phyloP scores from a whole-genome alignment of 768 basidiomycete species.

The Leucosporidium scottii region DNA sequence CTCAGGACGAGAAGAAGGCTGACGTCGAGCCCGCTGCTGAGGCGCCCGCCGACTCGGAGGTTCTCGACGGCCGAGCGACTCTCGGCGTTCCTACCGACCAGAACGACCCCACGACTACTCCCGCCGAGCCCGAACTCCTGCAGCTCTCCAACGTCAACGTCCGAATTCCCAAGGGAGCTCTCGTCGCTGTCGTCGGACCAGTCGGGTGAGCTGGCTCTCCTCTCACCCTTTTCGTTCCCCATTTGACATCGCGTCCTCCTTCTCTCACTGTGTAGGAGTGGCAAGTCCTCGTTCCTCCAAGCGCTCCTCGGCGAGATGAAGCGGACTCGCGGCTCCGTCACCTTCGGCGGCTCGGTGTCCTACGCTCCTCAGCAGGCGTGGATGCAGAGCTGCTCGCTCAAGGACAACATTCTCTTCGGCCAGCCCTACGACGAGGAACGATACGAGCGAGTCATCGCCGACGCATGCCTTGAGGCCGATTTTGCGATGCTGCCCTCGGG shows the following conservation, averaged over 20 bases:
- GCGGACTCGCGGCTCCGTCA: constrained; percentile 56
- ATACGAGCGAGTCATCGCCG: constrained; percentile 24
- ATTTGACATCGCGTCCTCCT: no score
- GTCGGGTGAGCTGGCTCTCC: constrained; percentile 45
- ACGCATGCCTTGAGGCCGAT: constrained; percentile 9
- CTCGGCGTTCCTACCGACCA: no score
- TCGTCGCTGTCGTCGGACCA: constrained; percentile 75
- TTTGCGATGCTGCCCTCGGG: constrained; percentile 29
- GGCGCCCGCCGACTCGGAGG: background rate
- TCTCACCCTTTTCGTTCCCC: background rate
- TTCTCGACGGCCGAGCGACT: background rate
- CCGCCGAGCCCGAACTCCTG: constrained; percentile 45
- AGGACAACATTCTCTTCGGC: constrained; percentile 86
- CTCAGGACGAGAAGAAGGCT: constrained; percentile 19
- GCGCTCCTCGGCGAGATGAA: constrained; percentile 80
- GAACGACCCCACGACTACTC: background rate
- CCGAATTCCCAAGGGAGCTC: constrained; percentile 60
- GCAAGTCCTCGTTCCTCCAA: constrained; percentile 62
- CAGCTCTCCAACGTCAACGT: constrained; percentile 59
- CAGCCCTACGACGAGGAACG: constrained; percentile 68
- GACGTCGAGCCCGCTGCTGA: constrained; percentile 10
- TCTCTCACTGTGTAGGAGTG: background rate
- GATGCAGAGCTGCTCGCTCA: constrained; percentile 75
- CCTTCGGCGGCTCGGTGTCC: constrained; percentile 53
- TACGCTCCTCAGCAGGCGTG: constrained; percentile 51